Conservation (phyloP, 2,329 filamentous ascomycete genomes). For the Macroventuria anomochaeta region DNA sequence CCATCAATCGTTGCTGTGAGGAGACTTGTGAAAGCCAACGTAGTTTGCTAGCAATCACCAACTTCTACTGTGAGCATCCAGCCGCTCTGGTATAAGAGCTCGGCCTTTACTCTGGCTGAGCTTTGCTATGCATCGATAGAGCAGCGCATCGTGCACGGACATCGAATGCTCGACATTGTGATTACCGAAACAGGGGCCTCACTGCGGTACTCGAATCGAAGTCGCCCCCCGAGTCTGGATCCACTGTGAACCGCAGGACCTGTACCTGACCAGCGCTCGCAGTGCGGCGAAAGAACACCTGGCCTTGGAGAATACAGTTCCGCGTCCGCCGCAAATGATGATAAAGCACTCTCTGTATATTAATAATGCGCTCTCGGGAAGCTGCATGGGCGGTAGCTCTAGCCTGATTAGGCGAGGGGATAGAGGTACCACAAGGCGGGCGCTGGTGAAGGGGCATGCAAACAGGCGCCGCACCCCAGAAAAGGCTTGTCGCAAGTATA, state of each 20-base stretch:
- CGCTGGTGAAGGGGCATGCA: slow-evolving; percentile 1
- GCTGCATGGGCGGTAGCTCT: slow-evolving; percentile 22
- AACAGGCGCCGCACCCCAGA: slow-evolving; percentile 2
- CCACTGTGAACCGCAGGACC: not conserved
- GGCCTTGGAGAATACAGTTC: slow-evolving; percentile 26
- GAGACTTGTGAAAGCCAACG: too few relatives aligned
- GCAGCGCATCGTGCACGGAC: slow-evolving; percentile 1
- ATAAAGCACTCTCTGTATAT: slow-evolving; percentile 25
- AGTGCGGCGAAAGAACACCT: slow-evolving; percentile 32
- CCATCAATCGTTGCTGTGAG: not conserved
- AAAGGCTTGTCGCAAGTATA: slow-evolving; percentile 5
- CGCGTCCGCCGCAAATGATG: slow-evolving; percentile 9
- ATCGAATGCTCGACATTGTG: slow-evolving; percentile 1
- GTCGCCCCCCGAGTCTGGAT: not conserved
- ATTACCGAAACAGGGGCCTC: slow-evolving; percentile 14
- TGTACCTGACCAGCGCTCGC: not conserved
- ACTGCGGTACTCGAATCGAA: slow-evolving; percentile 2
- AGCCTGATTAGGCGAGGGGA: slow-evolving; percentile 17
- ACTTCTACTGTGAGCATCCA: not conserved
- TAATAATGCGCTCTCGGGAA: slow-evolving; percentile 31
- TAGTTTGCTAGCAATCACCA: not conserved
- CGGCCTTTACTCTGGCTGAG: not conserved
- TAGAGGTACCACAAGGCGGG: slow-evolving; percentile 3
- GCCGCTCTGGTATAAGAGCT: not conserved
- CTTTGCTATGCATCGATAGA: not conserved